These are phyloP conservation scores for Fusarium gaditjirri DNA, from an alignment of 2,329 filamentous ascomycete genomes.

Conservation along the genomic window DNA sequence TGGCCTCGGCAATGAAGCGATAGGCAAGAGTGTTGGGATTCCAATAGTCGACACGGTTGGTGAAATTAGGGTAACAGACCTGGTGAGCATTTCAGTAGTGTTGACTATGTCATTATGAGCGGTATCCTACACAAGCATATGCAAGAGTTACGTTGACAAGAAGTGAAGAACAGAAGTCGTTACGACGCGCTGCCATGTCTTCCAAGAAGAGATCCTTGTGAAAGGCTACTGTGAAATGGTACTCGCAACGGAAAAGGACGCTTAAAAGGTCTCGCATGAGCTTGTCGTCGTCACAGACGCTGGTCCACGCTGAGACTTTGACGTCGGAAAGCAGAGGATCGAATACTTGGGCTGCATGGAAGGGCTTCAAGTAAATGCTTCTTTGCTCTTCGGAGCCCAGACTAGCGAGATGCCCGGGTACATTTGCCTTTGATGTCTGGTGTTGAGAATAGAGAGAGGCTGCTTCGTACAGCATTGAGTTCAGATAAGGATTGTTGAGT, in stretches of 20 bases:
- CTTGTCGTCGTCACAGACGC: conserved; percentile 48
- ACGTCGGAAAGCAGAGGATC: conserved; percentile 48
- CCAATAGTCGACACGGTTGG: conserved; percentile 51
- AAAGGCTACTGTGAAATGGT: conserved; percentile 50
- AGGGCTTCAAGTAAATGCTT: conserved; percentile 50
- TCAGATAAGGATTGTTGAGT: conserved; percentile 42
- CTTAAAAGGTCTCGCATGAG: conserved; percentile 49
- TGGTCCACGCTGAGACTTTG: conserved; percentile 51
- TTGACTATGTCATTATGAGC: rapidly evolving
- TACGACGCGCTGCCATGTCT: conserved; percentile 48
- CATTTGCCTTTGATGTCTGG: neutral
- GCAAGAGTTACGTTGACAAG: conserved; percentile 54
- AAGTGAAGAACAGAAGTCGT: conserved; percentile 53
- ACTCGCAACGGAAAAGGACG: conserved; percentile 49
- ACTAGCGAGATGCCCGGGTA: neutral
- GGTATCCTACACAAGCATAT: conserved; percentile 49
- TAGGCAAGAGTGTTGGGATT: conserved; percentile 49
- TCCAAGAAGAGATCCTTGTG: conserved; percentile 54
- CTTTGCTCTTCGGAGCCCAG: conserved; percentile 20
- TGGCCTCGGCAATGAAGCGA: conserved; percentile 53
- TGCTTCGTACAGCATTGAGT: conserved; percentile 43
- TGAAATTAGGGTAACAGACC: conserved; percentile 45
- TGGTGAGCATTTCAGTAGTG: conserved; percentile 5
- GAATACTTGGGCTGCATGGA: conserved; percentile 49
- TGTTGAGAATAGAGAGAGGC: conserved; percentile 14